Percentiles rank a stretch among this genome's conserved stretches.
These are phyloP conservation scores for Batrachochytrium dendrobatidis DNA, from an alignment of 371 early-diverging fungal genomes.

Conservation along the genomic window DNA sequence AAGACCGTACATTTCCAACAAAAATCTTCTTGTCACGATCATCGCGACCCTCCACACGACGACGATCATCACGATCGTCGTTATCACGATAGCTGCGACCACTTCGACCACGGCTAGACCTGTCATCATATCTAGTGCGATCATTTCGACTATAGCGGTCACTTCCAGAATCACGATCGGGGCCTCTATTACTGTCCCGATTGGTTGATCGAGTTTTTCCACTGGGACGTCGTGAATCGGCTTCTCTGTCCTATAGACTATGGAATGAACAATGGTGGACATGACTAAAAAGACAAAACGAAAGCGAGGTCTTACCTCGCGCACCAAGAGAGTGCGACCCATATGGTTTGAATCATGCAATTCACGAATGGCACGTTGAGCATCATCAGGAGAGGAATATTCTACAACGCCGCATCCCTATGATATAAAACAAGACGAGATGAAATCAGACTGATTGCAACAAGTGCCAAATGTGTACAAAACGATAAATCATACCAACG, in stretches of 20 bases:
- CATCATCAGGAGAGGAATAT: slow-evolving; percentile 68
- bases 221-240: no score
- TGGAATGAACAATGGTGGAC: neutral
- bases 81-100: neutral
- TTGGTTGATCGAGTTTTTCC: neutral
- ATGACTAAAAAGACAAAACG: slow-evolving; percentile 13
- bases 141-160: neutral
- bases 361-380: slow-evolving; percentile 66
- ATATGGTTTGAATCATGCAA: slow-evolving; percentile 63
- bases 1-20: slow-evolving; percentile 1
- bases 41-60: no score
- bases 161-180: neutral
- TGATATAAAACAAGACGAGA: slow-evolving; percentile 2
- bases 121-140: neutral
- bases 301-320: slow-evolving; percentile 1
- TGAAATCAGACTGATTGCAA: neutral
- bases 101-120: slow-evolving; percentile 1
- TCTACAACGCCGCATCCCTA: slow-evolving; percentile 68
- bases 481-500: slow-evolving; percentile 53
- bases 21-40: no score
- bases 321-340: slow-evolving; percentile 57
- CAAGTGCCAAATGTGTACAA: slow-evolving; percentile 25
- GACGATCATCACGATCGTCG: no score
- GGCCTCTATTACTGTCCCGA: neutral
- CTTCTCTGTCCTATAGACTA: neutral